Conservation (phyloP, 441 rosid genomes). For the Geranium incanum region DNA sequence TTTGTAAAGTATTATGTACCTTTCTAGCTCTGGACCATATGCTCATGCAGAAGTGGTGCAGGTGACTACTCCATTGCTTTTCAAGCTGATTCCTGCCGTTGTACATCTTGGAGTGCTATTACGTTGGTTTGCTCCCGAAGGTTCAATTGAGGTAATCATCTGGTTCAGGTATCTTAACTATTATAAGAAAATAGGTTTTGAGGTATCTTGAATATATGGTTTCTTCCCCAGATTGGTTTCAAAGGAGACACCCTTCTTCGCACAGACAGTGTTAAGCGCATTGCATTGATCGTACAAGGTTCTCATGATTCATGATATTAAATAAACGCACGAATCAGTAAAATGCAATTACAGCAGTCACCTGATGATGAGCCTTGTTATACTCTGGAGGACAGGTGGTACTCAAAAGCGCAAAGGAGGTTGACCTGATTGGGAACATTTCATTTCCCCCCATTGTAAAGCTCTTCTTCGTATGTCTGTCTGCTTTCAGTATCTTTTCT, state of each 20-base stretch:
- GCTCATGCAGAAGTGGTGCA: constrained; percentile 21
- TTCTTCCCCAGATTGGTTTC: constrained; percentile 75
- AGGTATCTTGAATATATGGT: constrained; percentile 18
- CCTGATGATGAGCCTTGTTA: constrained; percentile 46
- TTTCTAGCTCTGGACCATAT: neutral
- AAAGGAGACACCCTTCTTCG: constrained; percentile 79
- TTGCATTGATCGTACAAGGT: constrained; percentile 76
- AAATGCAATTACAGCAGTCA: constrained; percentile 39
- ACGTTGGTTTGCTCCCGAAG: constrained; percentile 86
- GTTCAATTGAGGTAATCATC: constrained; percentile 54
- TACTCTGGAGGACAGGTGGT: constrained; percentile 48
- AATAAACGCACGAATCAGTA: constrained; percentile 33
- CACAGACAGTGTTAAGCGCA: constrained; percentile 82
- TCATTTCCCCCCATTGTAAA: constrained; percentile 20
- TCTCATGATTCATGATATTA: constrained; percentile 82
- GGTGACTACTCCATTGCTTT: constrained; percentile 96
- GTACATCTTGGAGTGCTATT: constrained; percentile 77
- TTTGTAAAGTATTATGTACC: neutral
- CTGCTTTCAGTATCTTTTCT: constrained; percentile 13
- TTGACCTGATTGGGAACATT: constrained; percentile 24
- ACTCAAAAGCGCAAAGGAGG: constrained; percentile 43
- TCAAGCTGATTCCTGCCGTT: constrained; percentile 89
- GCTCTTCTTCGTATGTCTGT: constrained; percentile 18
- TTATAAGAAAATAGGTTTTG: neutral
- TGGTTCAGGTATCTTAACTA: neutral